Conservation (phyloP, 1,139 yeast genomes). For the Kodamaea ohmeri region DNA sequence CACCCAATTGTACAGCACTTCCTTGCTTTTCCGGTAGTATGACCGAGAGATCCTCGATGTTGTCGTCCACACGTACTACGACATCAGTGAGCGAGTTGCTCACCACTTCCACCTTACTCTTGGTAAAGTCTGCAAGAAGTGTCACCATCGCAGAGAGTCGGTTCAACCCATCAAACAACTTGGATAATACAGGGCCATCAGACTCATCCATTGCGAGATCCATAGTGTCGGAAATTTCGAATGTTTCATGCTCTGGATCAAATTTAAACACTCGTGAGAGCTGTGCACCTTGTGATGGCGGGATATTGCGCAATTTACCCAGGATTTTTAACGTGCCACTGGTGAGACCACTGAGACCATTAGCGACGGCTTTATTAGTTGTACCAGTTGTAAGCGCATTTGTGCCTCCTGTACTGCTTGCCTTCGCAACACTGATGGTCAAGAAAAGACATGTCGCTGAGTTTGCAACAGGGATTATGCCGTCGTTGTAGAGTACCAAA, state of each 20-base stretch:
- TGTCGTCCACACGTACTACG: conserved; percentile 29
- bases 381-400: too few relatives aligned
- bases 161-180: conserved; percentile 27
- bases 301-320: conserved; percentile 32
- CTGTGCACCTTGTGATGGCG: conserved; percentile 9
- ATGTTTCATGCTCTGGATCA: conserved; percentile 22
- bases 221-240: conserved; percentile 27
- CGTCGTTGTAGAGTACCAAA: conserved; percentile 33
- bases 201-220: conserved; percentile 5
- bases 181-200: conserved; percentile 2
- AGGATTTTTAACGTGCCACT: conserved; percentile 28
- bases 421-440: conserved; percentile 24
- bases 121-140: conserved; percentile 33
- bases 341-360: conserved; percentile 13
- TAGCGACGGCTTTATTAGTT: too few relatives aligned
- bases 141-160: conserved; percentile 34
- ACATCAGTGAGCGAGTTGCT: conserved; percentile 31
- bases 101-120: conserved; percentile 27
- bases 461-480: conserved; percentile 34
- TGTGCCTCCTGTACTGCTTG: background rate
- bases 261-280: conserved; percentile 10
- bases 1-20: conserved; percentile 2
- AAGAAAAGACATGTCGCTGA: conserved; percentile 39
- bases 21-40: conserved; percentile 22
- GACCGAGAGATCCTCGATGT: conserved; percentile 24